Evolutionary conservation across 2,329 filamentous ascomycete genomes (phyloP).

Genomic region (Claviceps africana): DNA sequence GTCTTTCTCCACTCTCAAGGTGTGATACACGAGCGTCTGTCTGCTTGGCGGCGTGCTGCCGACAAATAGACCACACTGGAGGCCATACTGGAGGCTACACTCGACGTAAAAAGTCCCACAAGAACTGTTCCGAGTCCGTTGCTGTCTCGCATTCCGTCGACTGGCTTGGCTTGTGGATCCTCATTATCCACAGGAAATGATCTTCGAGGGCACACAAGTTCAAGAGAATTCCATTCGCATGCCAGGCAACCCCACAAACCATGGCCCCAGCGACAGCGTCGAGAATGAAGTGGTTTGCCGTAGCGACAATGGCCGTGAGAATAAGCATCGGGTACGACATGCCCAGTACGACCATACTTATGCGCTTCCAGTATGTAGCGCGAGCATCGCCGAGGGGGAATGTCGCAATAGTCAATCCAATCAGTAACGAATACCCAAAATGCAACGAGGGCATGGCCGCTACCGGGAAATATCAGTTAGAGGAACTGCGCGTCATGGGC

Average conservation of each 20-base stretch:
- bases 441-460: slow-evolving; percentile 64
- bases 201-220: slow-evolving; percentile 55
- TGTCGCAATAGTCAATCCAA: slow-evolving; percentile 54
- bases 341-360: slow-evolving; percentile 31
- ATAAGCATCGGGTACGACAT: slow-evolving; percentile 52
- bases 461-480: slow-evolving; percentile 14
- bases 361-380: slow-evolving; percentile 35
- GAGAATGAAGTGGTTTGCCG: slow-evolving; percentile 60
- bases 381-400: slow-evolving; percentile 47
- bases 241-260: slow-evolving; percentile 53
- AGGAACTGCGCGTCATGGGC: background rate
- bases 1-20: background rate
- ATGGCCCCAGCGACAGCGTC: slow-evolving; percentile 55
- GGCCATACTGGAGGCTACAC: background rate
- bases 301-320: slow-evolving; percentile 53
- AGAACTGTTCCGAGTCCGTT: slow-evolving; percentile 21
- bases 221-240: slow-evolving; percentile 37
- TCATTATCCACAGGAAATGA: slow-evolving; percentile 47
- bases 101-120: background rate
- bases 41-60: background rate
- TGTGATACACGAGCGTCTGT: background rate
- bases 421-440: slow-evolving; percentile 61
- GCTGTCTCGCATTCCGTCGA: slow-evolving; percentile 23
- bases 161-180: slow-evolving; percentile 50
- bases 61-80: no score